Base-by-base conservation (phyloP, 371 early-diverging fungal genomes). In the Thermomucor indicae-seudaticae region DNA sequence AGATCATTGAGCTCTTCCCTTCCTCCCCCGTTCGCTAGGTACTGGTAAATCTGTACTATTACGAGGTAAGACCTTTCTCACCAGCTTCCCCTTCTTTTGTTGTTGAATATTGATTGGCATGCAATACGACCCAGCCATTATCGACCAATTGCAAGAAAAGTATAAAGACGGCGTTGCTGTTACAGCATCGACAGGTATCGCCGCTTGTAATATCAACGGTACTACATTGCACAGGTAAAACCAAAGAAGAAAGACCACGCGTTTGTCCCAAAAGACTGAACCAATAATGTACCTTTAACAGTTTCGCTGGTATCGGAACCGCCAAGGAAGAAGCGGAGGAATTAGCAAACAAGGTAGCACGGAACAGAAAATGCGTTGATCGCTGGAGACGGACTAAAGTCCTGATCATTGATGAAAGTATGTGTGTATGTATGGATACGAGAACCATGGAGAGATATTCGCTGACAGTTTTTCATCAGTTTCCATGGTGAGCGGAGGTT, bases 131-230 rank as follows among this genome's bases (percentile, higher is more conserved):
- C 25, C 29, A 58, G 61, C 61, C 0, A 75, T 93, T 35, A 90
- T 95, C 48, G 49, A 56, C 4, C 57, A 64, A 6, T 59, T 90
- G 31, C 57, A 48, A 10, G 57, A 54, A 2, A 51, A 51, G 11
- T 25, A 51, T 6, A 38, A 49, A 0, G 67, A 71, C 0, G 66
- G 73, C 30, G 69, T 91, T 3, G 89, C 85, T 0, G 76, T 91
- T 2, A 91, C 91, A n/a, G 94, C 95, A 6, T 81, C 94, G 1
- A 95, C 96, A 0, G 92, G 92, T 4, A 83, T 92, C 49, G 93
- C 95, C 2, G 95, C 94, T 0, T 78, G 79, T 52, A 86, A 91
- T 54, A 87, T 95, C 51, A 79, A 80, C 19, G 95, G 94, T 2
- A 66, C 63, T 23, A 93, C 94, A 0, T 49, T 95, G 23, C 92